Evolutionary conservation across 1,284 basidiomycete genomes (phyloP), one percentile per base, ranked within the genome.

Genomic region (Apiotrichum domesticum): DNA sequence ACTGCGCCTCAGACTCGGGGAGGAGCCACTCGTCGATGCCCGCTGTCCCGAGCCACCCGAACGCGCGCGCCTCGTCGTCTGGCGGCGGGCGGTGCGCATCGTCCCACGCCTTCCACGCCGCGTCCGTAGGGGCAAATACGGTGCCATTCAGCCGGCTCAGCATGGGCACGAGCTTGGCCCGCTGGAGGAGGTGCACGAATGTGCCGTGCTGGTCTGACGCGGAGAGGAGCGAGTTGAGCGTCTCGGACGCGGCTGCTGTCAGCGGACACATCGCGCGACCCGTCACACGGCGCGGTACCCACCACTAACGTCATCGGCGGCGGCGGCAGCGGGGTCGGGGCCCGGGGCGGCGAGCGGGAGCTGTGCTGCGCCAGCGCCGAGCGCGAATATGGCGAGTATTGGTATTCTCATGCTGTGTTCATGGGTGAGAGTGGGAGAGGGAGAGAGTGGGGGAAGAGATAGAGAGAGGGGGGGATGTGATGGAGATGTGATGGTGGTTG

Each of bases 61-160:
- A 41, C 15, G 47, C 47, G 33, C 51, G 43, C 10, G 6, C 35
- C 7, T 35, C 35, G 13, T 56, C 59, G 4, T 58, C 37, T 33
- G 61, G 58, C 1, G 34, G 33, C 2, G 68, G 66, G 13, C 51
- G 49, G 59, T 73, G 64, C 40, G 54, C 52, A 3, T 69, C 64
- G 1, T 68, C 69, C 74, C 74, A 76, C 73, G 58, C 60, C 35
- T 61, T 79, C 69, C 95, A 86, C 11, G 94, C 94, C 59, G 89
- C 84, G 76, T 99, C 93, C 14, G 90, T 97, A 0, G 96, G 96
- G 1, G 96, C 96, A 67, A 97, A 96, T 51, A 99, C 75, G 13
- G 95, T 96, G 68, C 83, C 83, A 41, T 81, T 85, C 53, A 98
- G 84, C 62, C 81, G 83, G 72, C 95, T 96, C 63, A 99, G 80